phyloP scores from a whole-genome alignment of 2,329 filamentous ascomycete genomes.

The Alternaria tenuissima region DNA sequence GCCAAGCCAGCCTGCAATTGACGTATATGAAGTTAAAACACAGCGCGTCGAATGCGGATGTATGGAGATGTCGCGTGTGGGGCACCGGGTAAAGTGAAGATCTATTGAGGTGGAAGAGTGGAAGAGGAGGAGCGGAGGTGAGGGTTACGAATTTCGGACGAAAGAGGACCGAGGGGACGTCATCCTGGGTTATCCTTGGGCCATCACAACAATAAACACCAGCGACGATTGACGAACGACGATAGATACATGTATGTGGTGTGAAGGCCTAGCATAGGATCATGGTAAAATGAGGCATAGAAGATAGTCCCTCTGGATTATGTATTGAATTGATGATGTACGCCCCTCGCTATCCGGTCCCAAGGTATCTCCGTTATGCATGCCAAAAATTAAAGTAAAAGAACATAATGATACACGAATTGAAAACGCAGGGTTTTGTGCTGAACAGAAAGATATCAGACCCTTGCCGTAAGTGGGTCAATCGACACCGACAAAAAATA shows the following conservation, averaged over 20 bases:
- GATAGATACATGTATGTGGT: too few relatives aligned
- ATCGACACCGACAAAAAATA: background rate
- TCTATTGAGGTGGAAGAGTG: background rate
- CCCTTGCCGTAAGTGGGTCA: background rate
- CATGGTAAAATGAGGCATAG: background rate
- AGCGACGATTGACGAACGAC: too few relatives aligned
- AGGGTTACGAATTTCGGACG: background rate
- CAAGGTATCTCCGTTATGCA: constrained; percentile 13
- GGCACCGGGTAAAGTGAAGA: background rate
- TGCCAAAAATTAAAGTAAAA: background rate
- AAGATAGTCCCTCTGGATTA: background rate
- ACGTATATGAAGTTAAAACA: constrained; percentile 19
- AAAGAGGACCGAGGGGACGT: background rate
- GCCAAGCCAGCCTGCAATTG: constrained; percentile 26
- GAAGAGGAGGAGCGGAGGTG: background rate
- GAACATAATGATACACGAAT: background rate
- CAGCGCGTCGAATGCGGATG: background rate
- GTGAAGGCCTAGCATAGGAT: too few relatives aligned
- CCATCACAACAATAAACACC: background rate
- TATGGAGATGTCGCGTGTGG: background rate
- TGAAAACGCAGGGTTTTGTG: background rate
- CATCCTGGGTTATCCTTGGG: background rate
- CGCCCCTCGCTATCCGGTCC: constrained; percentile 1
- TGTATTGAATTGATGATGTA: background rate
- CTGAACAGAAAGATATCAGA: background rate